Evolutionary conservation across 169 alveolate genomes (phyloP).

Genomic region (Theileria annulata): DNA sequence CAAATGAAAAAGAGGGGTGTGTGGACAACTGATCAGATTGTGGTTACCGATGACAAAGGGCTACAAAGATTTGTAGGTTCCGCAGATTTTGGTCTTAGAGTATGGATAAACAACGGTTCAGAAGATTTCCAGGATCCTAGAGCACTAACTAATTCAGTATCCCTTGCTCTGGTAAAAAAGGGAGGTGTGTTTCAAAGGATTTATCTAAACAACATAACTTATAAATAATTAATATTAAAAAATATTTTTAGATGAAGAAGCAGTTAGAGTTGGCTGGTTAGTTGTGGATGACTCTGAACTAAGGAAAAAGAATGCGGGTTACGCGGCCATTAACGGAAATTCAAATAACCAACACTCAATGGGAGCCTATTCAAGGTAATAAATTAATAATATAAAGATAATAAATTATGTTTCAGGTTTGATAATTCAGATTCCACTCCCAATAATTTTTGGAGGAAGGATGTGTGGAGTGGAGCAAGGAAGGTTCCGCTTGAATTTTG

Average conservation of each 20-base stretch:
- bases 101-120: slow-evolving; percentile 63
- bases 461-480: slow-evolving; percentile 49
- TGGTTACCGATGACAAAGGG: slow-evolving; percentile 29
- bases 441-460: slow-evolving; percentile 37
- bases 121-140: slow-evolving; percentile 64
- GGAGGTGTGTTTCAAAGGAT: slow-evolving; percentile 8
- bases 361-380: slow-evolving; percentile 8
- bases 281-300: slow-evolving; percentile 54
- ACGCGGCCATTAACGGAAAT: slow-evolving; percentile 45
- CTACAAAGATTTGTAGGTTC: slow-evolving; percentile 57
- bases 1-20: slow-evolving; percentile 61
- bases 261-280: slow-evolving; percentile 46
- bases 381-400: not conserved
- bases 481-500: slow-evolving; percentile 53
- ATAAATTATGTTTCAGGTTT: slow-evolving; percentile 6
- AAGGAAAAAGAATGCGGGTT: slow-evolving; percentile 17
- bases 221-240: not conserved
- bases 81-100: slow-evolving; percentile 65
- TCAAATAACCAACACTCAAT: slow-evolving; percentile 36
- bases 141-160: slow-evolving; percentile 36
- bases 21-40: slow-evolving; percentile 70
- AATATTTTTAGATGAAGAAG: slow-evolving; percentile 20
- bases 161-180: slow-evolving; percentile 21
- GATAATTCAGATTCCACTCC: not conserved
- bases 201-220: not conserved